Base-by-base conservation (phyloP, 139 green algal genomes). In the Trebouxia sp. region DNA sequence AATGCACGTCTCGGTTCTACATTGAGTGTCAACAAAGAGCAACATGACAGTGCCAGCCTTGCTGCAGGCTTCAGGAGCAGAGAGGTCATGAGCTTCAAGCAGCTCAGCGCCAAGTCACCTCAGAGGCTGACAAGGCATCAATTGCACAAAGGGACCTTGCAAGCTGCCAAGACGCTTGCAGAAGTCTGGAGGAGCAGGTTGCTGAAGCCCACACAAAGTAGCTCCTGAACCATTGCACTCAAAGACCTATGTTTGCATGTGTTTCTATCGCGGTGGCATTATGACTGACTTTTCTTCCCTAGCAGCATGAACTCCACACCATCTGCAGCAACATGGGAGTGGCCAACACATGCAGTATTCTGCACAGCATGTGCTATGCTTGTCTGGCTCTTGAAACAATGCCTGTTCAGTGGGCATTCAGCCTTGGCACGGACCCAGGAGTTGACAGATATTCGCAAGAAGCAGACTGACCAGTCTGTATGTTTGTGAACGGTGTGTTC, bases 61-160 rank as follows among this genome's bases (percentile, higher is more conserved):
- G 67, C 12, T 77, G 62, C 35, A 77, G 42, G 41, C 10, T 39
- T 10, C 67, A 77, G 67, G 67, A 56, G 15, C 41, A 53, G 67
- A 41, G 39, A n/a, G 41, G 41, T 39, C 38, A n/a, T 3, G 67
- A 51, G 42, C 24, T 56, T 47, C 41, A 77, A 24, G 67, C 67
- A 32, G 67, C 41, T 22, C 41, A 43, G 8, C 28, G 67, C 39
- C 67, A 77, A 35, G 42, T 77, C 39, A 28, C 67, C 11, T 22
- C 20, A 38, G 42, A 77, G 24, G 42, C 42, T 39, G 26, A 39
- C 39, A 77, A 30, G 38, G 67, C 41, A 35, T 77, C 41, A 20
- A 38, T 26, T 55, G 67, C 42, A 39, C 24, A 56, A 15, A 51
- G 15, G 26, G 67, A 77, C 67, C 41, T 51, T 11, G 1, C 39